Percentiles rank a stretch among this genome's conserved stretches.
phyloP scores from a whole-genome alignment of 1,139 yeast genomes.

The Torulaspora pretoriensis region DNA sequence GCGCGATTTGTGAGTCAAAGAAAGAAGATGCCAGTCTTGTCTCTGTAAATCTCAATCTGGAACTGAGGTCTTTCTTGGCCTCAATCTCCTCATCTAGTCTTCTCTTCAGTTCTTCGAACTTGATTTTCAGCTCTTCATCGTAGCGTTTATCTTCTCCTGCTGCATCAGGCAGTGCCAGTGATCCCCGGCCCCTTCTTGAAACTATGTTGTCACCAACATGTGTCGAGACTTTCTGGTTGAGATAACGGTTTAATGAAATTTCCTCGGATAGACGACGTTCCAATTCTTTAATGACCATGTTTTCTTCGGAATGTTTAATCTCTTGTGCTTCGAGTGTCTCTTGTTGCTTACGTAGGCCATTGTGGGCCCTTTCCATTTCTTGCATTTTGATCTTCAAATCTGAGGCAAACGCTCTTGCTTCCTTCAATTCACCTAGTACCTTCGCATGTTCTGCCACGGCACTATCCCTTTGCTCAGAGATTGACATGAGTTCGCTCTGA shows the following conservation, averaged over 20 bases:
- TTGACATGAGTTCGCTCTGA: conserved; percentile 24
- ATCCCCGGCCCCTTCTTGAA: conserved; percentile 9
- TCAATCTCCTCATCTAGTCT: conserved; percentile 49
- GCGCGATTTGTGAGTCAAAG: conserved; percentile 47
- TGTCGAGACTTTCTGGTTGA: conserved; percentile 26
- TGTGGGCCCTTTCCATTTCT: conserved; percentile 30
- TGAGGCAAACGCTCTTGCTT: conserved; percentile 28
- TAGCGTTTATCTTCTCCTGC: conserved; percentile 37
- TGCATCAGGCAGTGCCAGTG: background rate
- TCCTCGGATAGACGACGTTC: conserved; percentile 32
- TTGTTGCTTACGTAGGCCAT: conserved; percentile 26
- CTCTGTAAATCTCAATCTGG: conserved; percentile 56
- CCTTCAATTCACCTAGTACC: conserved; percentile 22
- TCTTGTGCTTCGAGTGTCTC: conserved; percentile 16
- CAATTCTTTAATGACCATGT: conserved; percentile 25
- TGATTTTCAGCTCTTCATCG: conserved; percentile 48
- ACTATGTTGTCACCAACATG: conserved; percentile 4
- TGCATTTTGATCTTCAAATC: conserved; percentile 28
- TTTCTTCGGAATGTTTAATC: conserved; percentile 3
- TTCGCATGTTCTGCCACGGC: conserved; percentile 20
- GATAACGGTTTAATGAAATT: conserved; percentile 27
- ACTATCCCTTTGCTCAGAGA: conserved; percentile 34
- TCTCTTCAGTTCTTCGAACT: conserved; percentile 52
- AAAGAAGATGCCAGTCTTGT: conserved; percentile 51
- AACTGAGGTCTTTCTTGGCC: conserved; percentile 50